Evolutionary conservation across 2,329 filamentous ascomycete genomes (phyloP), one percentile per base, ranked within the genome.

Genomic region (Sporothrix luriei): DNA sequence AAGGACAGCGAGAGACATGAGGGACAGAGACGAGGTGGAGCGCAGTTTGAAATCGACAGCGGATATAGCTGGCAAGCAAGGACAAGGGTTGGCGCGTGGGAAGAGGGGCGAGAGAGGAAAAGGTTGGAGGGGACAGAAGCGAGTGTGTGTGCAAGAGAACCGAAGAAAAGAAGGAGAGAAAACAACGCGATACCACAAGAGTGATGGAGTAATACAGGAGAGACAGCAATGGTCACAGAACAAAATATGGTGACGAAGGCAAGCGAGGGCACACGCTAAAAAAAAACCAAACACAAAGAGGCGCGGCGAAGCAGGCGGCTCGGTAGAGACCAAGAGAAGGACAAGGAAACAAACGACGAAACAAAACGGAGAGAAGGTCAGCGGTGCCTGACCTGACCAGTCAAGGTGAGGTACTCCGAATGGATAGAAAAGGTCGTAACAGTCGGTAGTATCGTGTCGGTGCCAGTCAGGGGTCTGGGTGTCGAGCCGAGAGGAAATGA

Each of bases 371-470:
- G 46, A 21, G 11, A 51, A 51, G 62, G 46, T 51, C 24, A 21
- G 49, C 62, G 19, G 46, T 65, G 26, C 62, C 62, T 51, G 46
- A 24, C 62, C 62, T 51, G 46, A 24, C 33, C 61, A 51, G 19
- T 26, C 49, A 69, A 49, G 33, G 52, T 43, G 21, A 38, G 40
- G 26, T 55, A 43, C 26, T 19, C n/a, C 14, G 55, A 43, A 49
- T 38, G 51, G 62, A 11, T 10, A 9, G 19, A n/a, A n/a, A 21
- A 40, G 52, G 66, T 67, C 38, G 51, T 55, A 67, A 67, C 46
- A 48, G 46, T 57, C 51, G 65, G 65, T 67, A 67, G 65, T 55
- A 67, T 67, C 65, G 66, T 52, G 66, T 68, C 24, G 52, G 66
- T 19, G 65, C 48, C 48, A 16, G 64, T 54, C 64, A 66, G 66